Conservation (phyloP, 2,329 filamentous ascomycete species). For the Dichotomopilus funicola region DNA sequence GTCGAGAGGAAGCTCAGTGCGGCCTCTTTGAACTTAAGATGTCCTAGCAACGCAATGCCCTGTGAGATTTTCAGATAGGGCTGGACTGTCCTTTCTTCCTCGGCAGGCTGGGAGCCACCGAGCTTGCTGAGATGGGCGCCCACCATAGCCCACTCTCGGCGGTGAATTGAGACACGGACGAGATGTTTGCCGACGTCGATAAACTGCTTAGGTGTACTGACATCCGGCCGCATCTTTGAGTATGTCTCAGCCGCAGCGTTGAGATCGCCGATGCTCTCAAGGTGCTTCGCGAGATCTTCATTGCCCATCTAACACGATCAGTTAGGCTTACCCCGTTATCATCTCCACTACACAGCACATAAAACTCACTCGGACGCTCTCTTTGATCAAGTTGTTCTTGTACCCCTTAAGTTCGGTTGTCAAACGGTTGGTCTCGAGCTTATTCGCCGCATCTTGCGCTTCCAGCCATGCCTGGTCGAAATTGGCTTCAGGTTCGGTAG, state of each 20-base stretch:
- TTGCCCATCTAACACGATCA: slow-evolving; percentile 68
- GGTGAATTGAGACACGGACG: slow-evolving; percentile 67
- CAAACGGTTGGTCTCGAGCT: slow-evolving; percentile 64
- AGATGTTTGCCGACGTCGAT: slow-evolving; percentile 75
- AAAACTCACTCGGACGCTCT: slow-evolving; percentile 74
- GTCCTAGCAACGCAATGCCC: slow-evolving; percentile 44
- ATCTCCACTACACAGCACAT: neutral
- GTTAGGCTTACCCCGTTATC: neutral
- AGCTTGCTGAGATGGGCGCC: slow-evolving; percentile 58
- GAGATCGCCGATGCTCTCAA: slow-evolving; percentile 71
- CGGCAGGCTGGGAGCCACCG: slow-evolving; percentile 39
- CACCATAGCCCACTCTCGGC: slow-evolving; percentile 69
- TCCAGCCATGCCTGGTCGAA: slow-evolving; percentile 72
- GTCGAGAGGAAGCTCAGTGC: slow-evolving; percentile 64
- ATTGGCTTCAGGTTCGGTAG: slow-evolving; percentile 59
- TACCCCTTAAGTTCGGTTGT: slow-evolving; percentile 84
- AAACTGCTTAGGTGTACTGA: slow-evolving; percentile 76
- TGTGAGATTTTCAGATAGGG: slow-evolving; percentile 47
- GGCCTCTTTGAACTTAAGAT: slow-evolving; percentile 51
- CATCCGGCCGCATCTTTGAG: slow-evolving; percentile 81
- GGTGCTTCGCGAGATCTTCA: slow-evolving; percentile 82
- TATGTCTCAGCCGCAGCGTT: slow-evolving; percentile 69
- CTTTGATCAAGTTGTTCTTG: slow-evolving; percentile 95
- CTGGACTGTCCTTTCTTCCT: slow-evolving; percentile 42
- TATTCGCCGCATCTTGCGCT: slow-evolving; percentile 58